These are phyloP conservation scores for Epichloe brachyelytri DNA, from an alignment of 2,329 filamentous ascomycete genomes.

Conservation along the genomic window DNA sequence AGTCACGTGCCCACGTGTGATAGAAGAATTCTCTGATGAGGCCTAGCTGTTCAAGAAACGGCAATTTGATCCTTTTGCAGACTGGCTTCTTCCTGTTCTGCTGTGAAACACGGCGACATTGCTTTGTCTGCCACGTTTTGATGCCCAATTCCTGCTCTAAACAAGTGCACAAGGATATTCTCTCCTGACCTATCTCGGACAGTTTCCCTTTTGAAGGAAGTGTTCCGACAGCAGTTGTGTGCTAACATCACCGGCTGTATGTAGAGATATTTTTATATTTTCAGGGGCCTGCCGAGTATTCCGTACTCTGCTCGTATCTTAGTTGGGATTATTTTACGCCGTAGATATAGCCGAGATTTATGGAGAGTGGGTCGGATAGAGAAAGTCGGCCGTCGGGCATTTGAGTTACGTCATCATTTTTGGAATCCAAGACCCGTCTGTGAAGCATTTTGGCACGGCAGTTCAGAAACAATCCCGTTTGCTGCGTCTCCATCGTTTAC, in stretches of 20 bases:
- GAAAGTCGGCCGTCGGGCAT: too few relatives aligned
- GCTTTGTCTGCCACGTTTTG: conserved; percentile 1
- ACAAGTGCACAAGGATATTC: not conserved
- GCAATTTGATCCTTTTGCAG: not conserved
- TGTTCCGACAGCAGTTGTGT: not conserved
- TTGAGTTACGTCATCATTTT: too few relatives aligned
- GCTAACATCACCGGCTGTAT: not conserved
- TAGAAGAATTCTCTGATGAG: not conserved
- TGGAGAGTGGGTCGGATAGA: too few relatives aligned
- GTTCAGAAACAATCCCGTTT: too few relatives aligned
- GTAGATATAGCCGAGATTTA: too few relatives aligned
- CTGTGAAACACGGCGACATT: not conserved
- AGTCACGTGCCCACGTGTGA: too few relatives aligned
- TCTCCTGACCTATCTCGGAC: not conserved
- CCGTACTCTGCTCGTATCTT: too few relatives aligned
- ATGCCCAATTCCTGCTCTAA: not conserved
- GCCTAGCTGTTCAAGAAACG: not conserved
- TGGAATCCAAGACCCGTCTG: too few relatives aligned
- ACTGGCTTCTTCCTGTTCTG: not conserved
- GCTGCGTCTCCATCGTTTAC: too few relatives aligned
- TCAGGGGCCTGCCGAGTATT: not conserved
- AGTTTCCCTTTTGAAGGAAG: not conserved
- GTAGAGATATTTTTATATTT: not conserved
- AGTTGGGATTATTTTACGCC: too few relatives aligned
- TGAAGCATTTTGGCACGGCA: too few relatives aligned